Base-by-base conservation (phyloP, 495 filamentous ascomycete genomes). In the Penicillium canescens region DNA sequence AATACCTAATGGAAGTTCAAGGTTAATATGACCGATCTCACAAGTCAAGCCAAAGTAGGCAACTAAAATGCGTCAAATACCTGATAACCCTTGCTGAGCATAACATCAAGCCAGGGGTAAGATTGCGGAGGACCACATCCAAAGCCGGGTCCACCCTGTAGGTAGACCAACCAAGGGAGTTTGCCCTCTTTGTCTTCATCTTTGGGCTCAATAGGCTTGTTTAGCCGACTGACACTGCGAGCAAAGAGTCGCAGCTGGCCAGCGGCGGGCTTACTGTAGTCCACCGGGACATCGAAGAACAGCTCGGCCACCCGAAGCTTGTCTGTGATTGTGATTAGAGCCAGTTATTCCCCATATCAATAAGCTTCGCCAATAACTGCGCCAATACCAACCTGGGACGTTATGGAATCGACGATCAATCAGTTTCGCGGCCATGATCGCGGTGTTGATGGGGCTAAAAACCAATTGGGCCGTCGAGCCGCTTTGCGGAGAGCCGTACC, bases 281-380 rank as follows among this genome's bases (percentile, higher is more conserved):
- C 87, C 46, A 84, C 73, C 33, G 91, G 90, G 9, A 96, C 90
- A 59, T 91, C 83, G 63, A 96, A 96, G 75, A 90, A 88, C 50
- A 91, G 78, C 66, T 96, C 91, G 2, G 84, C 86, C 41, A 95
- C 80, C 40, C 80, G 80, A 8, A 96, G 73, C 64, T 86, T 89
- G 31, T 91, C 91, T 91, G 53, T 6, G 36, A 16, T 13, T 91
- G 53, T 6, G 36, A 16, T 13, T 23, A 40, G 16, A 23, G 41
- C 31, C n/a, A 3, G 31, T 65, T 24, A 65, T 52, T 31, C n/a
- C 35, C 4, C 8, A 28, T 12, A 10, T 26, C 10, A 16, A 34
- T n/a, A 18, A 21, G 23, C 42, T 13, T 16, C 34, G 5, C 11
- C 26, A 6, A 24, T 6, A 11, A 34, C 6, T 26, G 21, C 28